Evolutionary conservation across 1,139 yeast genomes (phyloP).

Genomic region (Geotrichum fermentans): DNA sequence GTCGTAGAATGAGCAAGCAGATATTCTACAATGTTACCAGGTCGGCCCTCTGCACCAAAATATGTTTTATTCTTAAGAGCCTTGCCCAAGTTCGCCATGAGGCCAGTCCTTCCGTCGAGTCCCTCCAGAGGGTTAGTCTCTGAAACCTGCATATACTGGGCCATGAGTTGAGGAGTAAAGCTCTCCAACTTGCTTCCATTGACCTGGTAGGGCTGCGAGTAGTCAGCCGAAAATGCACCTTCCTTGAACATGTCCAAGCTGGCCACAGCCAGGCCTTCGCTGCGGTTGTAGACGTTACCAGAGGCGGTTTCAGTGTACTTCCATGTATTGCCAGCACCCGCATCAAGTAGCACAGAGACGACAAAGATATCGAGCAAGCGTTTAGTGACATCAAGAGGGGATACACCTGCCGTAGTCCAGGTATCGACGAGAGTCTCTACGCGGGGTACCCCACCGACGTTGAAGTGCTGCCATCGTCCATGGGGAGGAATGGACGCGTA

Average conservation of each 20-base stretch:
- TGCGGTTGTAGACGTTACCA: conserved; percentile 39
- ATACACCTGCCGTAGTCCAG: conserved; percentile 36
- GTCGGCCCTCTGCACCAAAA: conserved; percentile 48
- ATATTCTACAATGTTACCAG: conserved; percentile 52
- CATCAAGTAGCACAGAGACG: conserved; percentile 55
- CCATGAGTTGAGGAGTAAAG: conserved; percentile 31
- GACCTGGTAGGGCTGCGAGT: conserved; percentile 39
- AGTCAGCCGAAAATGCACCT: conserved; percentile 44
- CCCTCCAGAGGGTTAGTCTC: conserved; percentile 48
- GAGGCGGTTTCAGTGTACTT: conserved; percentile 39
- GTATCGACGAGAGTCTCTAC: conserved; percentile 40
- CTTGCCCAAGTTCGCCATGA: conserved; percentile 45
- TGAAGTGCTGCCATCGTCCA: conserved; percentile 60
- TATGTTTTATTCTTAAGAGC: conserved; percentile 40
- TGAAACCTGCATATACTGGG: conserved; percentile 44
- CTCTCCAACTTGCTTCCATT: conserved; percentile 35
- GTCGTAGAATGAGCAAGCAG: conserved; percentile 29
- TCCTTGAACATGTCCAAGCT: conserved; percentile 49
- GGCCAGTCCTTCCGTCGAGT: conserved; percentile 46
- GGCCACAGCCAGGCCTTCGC: conserved; percentile 60
- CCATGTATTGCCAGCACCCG: conserved; percentile 61
- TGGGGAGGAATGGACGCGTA: conserved; percentile 51
- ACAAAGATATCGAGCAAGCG: conserved; percentile 52
- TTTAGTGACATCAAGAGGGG: conserved; percentile 44
- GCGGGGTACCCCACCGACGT: conserved; percentile 44